Conservation (phyloP, 1,284 basidiomycete species). For the Inonotus obliquus region DNA sequence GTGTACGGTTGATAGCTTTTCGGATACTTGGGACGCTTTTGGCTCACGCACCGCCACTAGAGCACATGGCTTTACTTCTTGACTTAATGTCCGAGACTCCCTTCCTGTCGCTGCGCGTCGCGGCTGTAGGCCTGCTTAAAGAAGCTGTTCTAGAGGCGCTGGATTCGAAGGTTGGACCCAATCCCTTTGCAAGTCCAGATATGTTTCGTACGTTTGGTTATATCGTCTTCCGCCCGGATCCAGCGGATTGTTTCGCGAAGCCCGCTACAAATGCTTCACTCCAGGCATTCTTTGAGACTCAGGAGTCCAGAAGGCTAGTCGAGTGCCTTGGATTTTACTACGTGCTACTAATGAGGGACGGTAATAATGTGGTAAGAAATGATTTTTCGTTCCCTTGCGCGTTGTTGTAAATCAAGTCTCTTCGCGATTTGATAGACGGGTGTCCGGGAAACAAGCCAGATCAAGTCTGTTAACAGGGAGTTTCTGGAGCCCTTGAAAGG, state of each 20-base stretch:
- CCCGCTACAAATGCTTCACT: conserved; percentile 28
- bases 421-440: conserved; percentile 40
- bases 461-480: conserved; percentile 26
- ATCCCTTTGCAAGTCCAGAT: conserved; percentile 40
- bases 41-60: conserved; percentile 37
- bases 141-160: conserved; percentile 57
- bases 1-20: conserved; percentile 53
- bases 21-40: conserved; percentile 52
- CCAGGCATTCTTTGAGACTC: conserved; percentile 40
- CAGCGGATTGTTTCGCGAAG: conserved; percentile 37
- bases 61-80: conserved; percentile 49
- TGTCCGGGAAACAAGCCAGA: conserved; percentile 38
- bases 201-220: conserved; percentile 49
- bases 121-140: conserved; percentile 61
- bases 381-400: conserved; percentile 9
- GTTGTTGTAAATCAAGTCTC: background rate
- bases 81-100: conserved; percentile 43
- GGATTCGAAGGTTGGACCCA: conserved; percentile 19
- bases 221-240: conserved; percentile 44
- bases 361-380: conserved; percentile 38
- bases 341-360: conserved; percentile 44
- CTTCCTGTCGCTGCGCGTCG: conserved; percentile 60
- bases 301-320: conserved; percentile 45
- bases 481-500: conserved; percentile 30
- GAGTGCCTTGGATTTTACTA: conserved; percentile 53